Evolutionary conservation across 169 alveolate genomes (phyloP).

Genomic region (Pseudocohnilembus persalinus): DNA sequence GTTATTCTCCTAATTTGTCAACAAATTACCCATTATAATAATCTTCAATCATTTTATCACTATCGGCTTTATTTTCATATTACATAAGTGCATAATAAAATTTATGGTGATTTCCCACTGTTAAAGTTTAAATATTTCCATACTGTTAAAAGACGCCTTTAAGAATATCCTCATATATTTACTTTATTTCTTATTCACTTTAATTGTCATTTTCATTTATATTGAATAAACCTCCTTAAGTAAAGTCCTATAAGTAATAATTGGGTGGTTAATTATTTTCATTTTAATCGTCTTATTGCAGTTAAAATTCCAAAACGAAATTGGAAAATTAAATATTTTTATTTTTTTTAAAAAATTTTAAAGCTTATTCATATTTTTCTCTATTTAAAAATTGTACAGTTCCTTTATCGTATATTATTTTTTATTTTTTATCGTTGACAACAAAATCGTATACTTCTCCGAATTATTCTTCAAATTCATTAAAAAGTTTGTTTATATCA

Average conservation of each 20-base stretch:
- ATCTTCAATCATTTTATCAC: neutral
- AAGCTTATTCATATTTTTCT: neutral
- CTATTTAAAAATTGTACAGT: neutral
- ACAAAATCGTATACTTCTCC: neutral
- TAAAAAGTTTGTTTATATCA: neutral
- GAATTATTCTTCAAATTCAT: neutral
- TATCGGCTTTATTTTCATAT: neutral
- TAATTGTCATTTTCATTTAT: too few species aligned
- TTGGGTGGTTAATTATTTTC: too few species aligned
- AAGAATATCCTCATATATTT: too few species aligned
- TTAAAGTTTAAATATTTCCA: too few species aligned
- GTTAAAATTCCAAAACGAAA: too few species aligned
- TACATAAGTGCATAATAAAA: neutral
- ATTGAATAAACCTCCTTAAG: too few species aligned
- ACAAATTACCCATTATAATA: neutral
- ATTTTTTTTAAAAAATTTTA: too few species aligned
- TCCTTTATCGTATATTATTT: neutral
- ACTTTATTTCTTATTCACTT: too few species aligned
- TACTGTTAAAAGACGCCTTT: too few species aligned
- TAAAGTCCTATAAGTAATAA: neutral
- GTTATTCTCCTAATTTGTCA: too few species aligned
- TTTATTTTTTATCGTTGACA: neutral
- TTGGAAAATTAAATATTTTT: too few species aligned
- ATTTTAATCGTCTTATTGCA: too few species aligned
- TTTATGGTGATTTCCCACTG: neutral